Evolutionary conservation across 2,329 filamentous ascomycete genomes (phyloP).

Genomic region (Lecanicillium sp.): DNA sequence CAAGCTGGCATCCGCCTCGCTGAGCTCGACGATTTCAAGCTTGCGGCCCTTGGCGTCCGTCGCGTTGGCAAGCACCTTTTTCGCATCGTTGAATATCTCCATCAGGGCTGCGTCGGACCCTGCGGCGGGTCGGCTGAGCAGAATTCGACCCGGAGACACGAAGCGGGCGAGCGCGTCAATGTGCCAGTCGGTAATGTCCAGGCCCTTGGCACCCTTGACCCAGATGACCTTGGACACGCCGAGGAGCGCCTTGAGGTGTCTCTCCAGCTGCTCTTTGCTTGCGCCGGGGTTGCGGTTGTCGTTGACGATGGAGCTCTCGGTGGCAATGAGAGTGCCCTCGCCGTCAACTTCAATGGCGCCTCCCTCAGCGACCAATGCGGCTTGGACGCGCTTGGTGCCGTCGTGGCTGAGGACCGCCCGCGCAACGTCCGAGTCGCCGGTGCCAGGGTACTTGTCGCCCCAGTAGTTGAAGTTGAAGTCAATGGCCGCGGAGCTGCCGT

Average conservation of each 20-base stretch:
- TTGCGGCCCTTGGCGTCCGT: conserved; percentile 5
- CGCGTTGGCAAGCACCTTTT: conserved; percentile 1
- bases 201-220: conserved; percentile 7
- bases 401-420: neutral
- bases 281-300: conserved; percentile 8
- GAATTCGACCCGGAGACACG: conserved; percentile 3
- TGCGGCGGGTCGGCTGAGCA: conserved; percentile 4
- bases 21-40: conserved; percentile 4
- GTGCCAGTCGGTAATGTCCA: conserved; percentile 9
- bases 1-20: conserved; percentile 5
- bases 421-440: conserved; percentile 1
- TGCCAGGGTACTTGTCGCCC: conserved; percentile 6
- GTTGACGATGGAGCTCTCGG: conserved; percentile 9
- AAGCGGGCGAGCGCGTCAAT: conserved; percentile 8
- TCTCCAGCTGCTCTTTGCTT: conserved; percentile 5
- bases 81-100: conserved; percentile 3
- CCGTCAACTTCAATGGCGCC: conserved; percentile 10
- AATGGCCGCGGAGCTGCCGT: conserved; percentile 21
- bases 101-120: neutral
- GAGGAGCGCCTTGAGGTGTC: conserved; percentile 1
- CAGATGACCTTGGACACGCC: conserved; percentile 9
- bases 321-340: conserved; percentile 6
- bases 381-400: conserved; percentile 1
- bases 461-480: conserved; percentile 11
- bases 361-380: conserved; percentile 8